A percentile compares a stretch with the other conserved stretches of the same genome.
Conservation (phyloP, 139 green algal species). For the Coccomyxa sp. region DNA sequence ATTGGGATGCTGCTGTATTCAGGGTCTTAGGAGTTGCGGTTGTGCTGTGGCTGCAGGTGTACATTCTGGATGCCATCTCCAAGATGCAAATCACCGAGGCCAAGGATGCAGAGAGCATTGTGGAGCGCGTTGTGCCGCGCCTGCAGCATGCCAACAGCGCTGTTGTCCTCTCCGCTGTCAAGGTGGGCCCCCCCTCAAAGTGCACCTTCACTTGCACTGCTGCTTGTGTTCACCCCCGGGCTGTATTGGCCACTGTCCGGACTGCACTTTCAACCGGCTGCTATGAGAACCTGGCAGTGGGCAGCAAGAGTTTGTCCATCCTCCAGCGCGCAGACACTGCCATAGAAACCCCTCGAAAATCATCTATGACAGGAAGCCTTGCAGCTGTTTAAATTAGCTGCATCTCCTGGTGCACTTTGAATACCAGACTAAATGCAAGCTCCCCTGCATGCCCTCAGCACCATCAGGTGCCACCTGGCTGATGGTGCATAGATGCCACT, state of each 20-base stretch:
- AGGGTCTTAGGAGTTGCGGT: neutral
- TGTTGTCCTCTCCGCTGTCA: slow-evolving; percentile 94
- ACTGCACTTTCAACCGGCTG: no score
- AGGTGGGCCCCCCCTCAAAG: slow-evolving; percentile 59
- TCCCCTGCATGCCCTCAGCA: no score
- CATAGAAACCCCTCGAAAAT: no score
- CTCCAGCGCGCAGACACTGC: no score
- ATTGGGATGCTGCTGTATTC: neutral
- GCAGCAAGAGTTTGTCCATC: no score
- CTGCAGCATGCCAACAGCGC: slow-evolving; percentile 98
- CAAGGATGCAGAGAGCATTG: slow-evolving; percentile 83
- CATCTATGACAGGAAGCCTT: no score
- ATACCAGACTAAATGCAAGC: no score
- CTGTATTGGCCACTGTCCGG: neutral
- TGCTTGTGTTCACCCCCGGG: neutral
- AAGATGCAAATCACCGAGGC: slow-evolving; percentile 63
- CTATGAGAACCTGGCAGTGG: no score
- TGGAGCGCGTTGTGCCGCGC: slow-evolving; percentile 92
- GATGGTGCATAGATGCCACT: no score
- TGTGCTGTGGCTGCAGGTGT: slow-evolving; percentile 69
- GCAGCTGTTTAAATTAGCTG: no score
- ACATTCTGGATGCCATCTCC: slow-evolving; percentile 92
- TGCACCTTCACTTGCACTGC: neutral
- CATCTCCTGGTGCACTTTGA: no score
- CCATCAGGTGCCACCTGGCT: no score